These are phyloP conservation scores for Diutina neorugosa DNA, from an alignment of 1,139 yeast species.

Conservation along the genomic window DNA sequence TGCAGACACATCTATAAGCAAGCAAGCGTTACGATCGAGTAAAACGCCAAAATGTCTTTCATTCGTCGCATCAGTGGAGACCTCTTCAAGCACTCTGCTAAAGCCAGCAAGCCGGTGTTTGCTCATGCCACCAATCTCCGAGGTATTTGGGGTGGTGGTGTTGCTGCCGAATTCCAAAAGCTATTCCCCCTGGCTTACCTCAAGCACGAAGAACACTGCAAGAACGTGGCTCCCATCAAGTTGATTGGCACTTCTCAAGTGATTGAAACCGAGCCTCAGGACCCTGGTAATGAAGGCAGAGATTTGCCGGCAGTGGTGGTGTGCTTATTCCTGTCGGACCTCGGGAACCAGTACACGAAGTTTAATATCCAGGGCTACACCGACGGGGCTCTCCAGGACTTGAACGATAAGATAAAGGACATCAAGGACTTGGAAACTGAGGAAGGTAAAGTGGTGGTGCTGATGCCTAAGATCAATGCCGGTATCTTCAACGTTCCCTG, in stretches of 20 bases:
- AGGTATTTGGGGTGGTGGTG: conserved; percentile 83
- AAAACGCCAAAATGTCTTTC: not conserved
- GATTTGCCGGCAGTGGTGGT: conserved; percentile 30
- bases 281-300: conserved; percentile 15
- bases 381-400: conserved; percentile 30
- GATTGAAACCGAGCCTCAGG: conserved; percentile 21
- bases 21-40: not conserved
- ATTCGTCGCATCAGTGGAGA: conserved; percentile 35
- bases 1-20: not conserved
- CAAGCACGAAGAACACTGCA: conserved; percentile 38
- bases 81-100: conserved; percentile 30
- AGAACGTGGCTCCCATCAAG: conserved; percentile 14
- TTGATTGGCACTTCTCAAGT: conserved; percentile 46
- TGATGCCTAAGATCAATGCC: conserved; percentile 71
- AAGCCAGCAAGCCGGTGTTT: conserved; percentile 17
- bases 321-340: conserved; percentile 59
- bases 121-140: conserved; percentile 74
- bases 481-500: conserved; percentile 77
- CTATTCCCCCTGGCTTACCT: conserved; percentile 40
- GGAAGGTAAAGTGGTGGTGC: conserved; percentile 18
- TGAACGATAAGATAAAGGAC: conserved; percentile 12
- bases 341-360: conserved; percentile 13
- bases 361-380: conserved; percentile 38
- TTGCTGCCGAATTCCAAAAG: conserved; percentile 41
- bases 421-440: not conserved